Conservation (phyloP, 108 stramenopile species). For the Nannochloropsis gaditana region DNA sequence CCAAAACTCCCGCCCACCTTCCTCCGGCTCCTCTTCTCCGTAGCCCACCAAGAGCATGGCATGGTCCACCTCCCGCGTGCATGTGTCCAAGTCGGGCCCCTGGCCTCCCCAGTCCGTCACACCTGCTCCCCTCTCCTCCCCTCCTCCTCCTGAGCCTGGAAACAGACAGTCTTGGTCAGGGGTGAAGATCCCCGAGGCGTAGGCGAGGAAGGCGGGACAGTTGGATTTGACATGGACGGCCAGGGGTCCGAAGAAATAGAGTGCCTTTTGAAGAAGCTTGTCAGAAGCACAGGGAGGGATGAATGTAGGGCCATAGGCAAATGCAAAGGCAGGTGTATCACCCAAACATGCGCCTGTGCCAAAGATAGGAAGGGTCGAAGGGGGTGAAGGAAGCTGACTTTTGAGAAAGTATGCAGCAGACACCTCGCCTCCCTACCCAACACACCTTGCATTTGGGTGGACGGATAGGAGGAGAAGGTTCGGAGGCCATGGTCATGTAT, state of each 20-base stretch:
- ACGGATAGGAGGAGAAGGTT: not conserved
- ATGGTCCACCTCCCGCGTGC: conserved; percentile 2
- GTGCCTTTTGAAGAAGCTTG: not conserved
- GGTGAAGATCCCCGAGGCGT: not conserved
- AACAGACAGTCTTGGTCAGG: conserved; percentile 19
- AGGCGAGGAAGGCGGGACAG: not conserved
- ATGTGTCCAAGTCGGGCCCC: not conserved
- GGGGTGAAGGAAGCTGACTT: not conserved
- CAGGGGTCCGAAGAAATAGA: not conserved
- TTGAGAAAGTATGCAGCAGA: not conserved
- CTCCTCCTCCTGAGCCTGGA: not conserved
- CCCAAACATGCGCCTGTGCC: not conserved
- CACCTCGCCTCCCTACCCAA: not conserved
- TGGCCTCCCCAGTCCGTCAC: not conserved
- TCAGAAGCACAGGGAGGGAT: not conserved
- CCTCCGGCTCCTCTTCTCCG: not conserved
- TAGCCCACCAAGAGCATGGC: not conserved
- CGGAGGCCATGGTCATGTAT: not conserved
- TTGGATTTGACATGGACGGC: not conserved
- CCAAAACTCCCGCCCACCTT: not conserved
- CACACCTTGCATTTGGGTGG: not conserved
- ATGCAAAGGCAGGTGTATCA: not conserved
- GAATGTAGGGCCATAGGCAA: not conserved
- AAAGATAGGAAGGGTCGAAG: not conserved
- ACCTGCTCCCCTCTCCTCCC: not conserved